Evolutionary conservation across 805 yeast species (phyloP).

Genomic region (Pichia rugopelliculosa): DNA sequence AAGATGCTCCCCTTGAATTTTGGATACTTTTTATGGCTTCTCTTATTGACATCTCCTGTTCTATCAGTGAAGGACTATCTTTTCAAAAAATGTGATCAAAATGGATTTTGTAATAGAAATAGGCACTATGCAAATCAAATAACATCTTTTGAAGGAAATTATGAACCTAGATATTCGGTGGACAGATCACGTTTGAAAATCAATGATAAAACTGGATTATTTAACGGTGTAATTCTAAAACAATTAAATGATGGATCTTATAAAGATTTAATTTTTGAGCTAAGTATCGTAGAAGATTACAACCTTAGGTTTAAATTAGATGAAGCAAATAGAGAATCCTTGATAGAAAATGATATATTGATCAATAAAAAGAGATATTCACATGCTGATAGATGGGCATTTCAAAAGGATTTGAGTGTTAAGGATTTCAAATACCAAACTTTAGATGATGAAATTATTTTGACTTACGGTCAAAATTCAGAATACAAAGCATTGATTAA

Average conservation of each 20-base stretch:
- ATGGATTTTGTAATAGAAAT: constrained; percentile 80
- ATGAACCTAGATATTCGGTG: constrained; percentile 34
- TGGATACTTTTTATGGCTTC: not conserved
- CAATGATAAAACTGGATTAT: constrained; percentile 23
- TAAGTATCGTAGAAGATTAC: constrained; percentile 50
- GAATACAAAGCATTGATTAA: constrained; percentile 38
- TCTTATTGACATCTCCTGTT: not conserved
- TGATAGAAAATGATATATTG: constrained; percentile 1
- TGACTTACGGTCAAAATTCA: constrained; percentile 30
- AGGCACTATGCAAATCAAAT: constrained; percentile 52
- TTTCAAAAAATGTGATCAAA: constrained; percentile 69
- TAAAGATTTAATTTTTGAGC: constrained; percentile 46
- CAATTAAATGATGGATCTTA: constrained; percentile 31
- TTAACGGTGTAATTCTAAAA: constrained; percentile 45
- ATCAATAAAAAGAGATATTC: constrained; percentile 45
- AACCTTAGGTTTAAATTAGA: constrained; percentile 58
- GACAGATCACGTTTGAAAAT: constrained; percentile 30
- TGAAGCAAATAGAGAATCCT: constrained; percentile 44
- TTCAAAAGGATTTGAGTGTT: constrained; percentile 23
- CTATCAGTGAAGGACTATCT: constrained; percentile 53
- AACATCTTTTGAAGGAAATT: constrained; percentile 15
- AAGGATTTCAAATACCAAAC: constrained; percentile 21
- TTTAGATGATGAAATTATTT: constrained; percentile 16
- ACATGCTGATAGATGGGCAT: constrained; percentile 54
- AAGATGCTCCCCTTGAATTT: not conserved